These are phyloP conservation scores for Colletotrichum gloeosporioides DNA, from an alignment of 2,329 filamentous ascomycete species.

Conservation along the genomic window DNA sequence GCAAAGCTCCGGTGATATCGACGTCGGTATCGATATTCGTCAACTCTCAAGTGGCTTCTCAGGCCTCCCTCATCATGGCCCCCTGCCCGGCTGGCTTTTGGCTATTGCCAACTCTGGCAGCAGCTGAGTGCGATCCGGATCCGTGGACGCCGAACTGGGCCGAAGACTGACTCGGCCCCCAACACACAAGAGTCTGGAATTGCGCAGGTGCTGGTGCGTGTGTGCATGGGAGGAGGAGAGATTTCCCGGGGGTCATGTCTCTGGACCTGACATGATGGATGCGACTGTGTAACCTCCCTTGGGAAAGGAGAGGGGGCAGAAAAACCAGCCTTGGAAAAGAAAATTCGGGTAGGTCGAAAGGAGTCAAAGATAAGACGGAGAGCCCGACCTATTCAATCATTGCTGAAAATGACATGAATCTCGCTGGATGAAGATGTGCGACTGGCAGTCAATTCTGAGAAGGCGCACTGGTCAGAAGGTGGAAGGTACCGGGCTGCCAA, in stretches of 20 bases:
- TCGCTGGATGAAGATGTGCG: neutral
- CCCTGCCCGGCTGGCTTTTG: neutral
- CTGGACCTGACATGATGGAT: neutral
- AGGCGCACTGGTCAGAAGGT: neutral
- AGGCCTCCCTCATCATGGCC: neutral
- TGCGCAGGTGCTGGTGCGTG: neutral
- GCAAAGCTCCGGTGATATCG: neutral
- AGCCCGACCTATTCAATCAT: neutral
- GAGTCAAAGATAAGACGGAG: neutral
- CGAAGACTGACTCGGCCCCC: constrained; percentile 9
- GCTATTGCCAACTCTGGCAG: neutral
- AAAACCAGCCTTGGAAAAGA: neutral
- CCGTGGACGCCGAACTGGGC: neutral
- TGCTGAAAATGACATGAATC: neutral
- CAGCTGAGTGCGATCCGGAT: neutral
- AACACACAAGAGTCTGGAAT: neutral
- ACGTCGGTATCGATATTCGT: neutral
- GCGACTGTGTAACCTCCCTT: neutral
- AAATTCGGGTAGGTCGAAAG: neutral
- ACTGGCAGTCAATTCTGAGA: neutral
- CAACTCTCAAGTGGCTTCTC: neutral
- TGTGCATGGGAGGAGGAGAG: neutral
- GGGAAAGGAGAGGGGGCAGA: neutral
- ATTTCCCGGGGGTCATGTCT: neutral
- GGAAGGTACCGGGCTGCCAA: neutral